Conservation (phyloP, 805 yeast genomes). For the Ogataea nitratoaversa region DNA sequence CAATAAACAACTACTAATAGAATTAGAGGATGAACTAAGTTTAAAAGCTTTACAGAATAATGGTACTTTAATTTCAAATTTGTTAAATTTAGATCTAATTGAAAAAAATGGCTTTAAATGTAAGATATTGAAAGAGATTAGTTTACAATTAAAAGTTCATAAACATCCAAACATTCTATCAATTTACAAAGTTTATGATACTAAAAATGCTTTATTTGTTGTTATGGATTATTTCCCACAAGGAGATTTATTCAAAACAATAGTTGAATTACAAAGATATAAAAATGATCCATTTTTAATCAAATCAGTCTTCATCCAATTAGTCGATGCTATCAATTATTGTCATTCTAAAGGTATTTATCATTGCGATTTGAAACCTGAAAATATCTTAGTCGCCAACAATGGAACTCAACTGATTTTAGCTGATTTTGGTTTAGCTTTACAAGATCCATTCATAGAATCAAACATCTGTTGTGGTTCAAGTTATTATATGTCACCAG, state of each 20-base stretch:
- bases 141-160: slow-evolving; percentile 71
- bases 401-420: slow-evolving; percentile 53
- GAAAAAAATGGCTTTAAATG: slow-evolving; percentile 31
- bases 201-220: slow-evolving; percentile 56
- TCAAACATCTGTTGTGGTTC: slow-evolving; percentile 82
- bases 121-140: slow-evolving; percentile 58
- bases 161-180: slow-evolving; percentile 74
- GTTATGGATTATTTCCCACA: slow-evolving; percentile 83
- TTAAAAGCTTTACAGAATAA: slow-evolving; percentile 23
- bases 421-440: slow-evolving; percentile 90
- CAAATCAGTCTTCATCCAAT: slow-evolving; percentile 64
- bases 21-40: slow-evolving; percentile 26
- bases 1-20: slow-evolving; percentile 27
- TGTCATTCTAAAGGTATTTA: slow-evolving; percentile 81
- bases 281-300: slow-evolving; percentile 44
- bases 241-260: slow-evolving; percentile 83
- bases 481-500: slow-evolving; percentile 92
- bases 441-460: slow-evolving; percentile 51
- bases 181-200: slow-evolving; percentile 67
- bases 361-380: slow-evolving; percentile 95
- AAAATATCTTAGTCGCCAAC: slow-evolving; percentile 70
- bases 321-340: slow-evolving; percentile 76
- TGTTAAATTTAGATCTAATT: slow-evolving; percentile 34
- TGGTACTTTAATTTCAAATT: slow-evolving; percentile 25
- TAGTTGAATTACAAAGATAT: slow-evolving; percentile 70